Conservation (phyloP, 768 basidiomycete genomes). For the Asterophora lycoperdoides region DNA sequence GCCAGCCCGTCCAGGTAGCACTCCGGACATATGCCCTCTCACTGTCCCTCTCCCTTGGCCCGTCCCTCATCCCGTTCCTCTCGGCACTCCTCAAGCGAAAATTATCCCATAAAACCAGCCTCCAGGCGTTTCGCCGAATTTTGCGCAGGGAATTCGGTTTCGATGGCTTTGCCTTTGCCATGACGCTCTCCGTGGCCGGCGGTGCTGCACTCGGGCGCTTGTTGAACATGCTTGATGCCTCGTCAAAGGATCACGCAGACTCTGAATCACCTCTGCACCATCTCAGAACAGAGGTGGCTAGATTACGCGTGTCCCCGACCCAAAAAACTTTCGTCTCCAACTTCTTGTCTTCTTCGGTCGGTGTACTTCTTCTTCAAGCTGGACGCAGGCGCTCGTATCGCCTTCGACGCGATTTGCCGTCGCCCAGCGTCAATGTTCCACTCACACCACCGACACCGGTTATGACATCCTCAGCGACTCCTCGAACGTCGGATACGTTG, state of each 20-base stretch:
- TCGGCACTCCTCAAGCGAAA: constrained; percentile 27
- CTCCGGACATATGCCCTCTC: constrained; percentile 66
- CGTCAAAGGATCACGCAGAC: not conserved
- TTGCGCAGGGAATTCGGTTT: constrained; percentile 53
- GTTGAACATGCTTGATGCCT: constrained; percentile 27
- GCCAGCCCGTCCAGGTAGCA: constrained; percentile 39
- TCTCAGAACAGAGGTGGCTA: constrained; percentile 9
- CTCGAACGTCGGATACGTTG: constrained; percentile 49
- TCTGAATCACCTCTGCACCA: not conserved
- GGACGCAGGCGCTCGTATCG: constrained; percentile 34
- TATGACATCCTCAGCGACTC: constrained; percentile 9
- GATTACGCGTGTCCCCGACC: constrained; percentile 29
- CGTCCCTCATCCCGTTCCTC: constrained; percentile 54
- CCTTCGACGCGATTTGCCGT: constrained; percentile 13
- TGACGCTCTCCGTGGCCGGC: constrained; percentile 62
- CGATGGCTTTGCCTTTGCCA: constrained; percentile 67
- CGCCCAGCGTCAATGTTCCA: constrained; percentile 1
- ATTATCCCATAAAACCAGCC: constrained; percentile 17
- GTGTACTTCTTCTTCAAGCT: constrained; percentile 53
- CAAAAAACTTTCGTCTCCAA: constrained; percentile 60
- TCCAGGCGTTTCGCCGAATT: constrained; percentile 31
- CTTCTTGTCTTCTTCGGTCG: constrained; percentile 50
- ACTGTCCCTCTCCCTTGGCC: constrained; percentile 63
- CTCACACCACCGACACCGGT: constrained; percentile 7
- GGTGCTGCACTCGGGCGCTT: constrained; percentile 50